These are phyloP conservation scores for Trametes cingulata DNA, from an alignment of 768 basidiomycete species.

Conservation along the genomic window DNA sequence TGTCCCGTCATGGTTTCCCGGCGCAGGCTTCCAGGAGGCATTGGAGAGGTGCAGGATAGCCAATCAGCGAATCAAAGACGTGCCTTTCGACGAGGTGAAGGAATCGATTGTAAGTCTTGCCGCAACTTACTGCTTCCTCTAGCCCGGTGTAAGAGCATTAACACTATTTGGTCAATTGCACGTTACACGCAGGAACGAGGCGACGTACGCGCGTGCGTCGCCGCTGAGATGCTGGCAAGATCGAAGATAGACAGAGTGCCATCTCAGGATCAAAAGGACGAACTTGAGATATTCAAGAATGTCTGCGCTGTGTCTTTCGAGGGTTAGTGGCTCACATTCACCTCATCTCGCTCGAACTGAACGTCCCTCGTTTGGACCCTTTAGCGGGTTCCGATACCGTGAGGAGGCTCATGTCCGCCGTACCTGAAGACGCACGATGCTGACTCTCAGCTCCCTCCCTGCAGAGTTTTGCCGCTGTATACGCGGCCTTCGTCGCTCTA, in stretches of 20 bases:
- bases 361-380: too few species aligned
- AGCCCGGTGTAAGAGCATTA: too few species aligned
- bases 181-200: neutral
- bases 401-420: too few species aligned
- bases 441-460: too few species aligned
- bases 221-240: neutral
- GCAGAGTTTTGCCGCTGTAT: neutral
- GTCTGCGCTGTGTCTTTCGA: neutral
- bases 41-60: neutral
- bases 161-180: too few species aligned
- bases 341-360: too few species aligned
- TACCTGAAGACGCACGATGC: too few species aligned
- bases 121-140: too few species aligned
- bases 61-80: neutral
- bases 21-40: conserved; percentile 6
- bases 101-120: neutral
- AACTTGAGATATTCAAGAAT: neutral
- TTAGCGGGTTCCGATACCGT: neutral
- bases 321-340: conserved; percentile 1
- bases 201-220: neutral
- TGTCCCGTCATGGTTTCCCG: conserved; percentile 10
- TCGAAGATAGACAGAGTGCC: neutral
- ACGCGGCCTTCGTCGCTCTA: neutral
- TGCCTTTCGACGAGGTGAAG: neutral
- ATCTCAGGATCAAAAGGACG: neutral